Percentiles rank a stretch among this genome's conserved stretches.
Evolutionary conservation across 2,329 filamentous ascomycete species (phyloP).

Genomic region (Hypoxylon sp.): DNA sequence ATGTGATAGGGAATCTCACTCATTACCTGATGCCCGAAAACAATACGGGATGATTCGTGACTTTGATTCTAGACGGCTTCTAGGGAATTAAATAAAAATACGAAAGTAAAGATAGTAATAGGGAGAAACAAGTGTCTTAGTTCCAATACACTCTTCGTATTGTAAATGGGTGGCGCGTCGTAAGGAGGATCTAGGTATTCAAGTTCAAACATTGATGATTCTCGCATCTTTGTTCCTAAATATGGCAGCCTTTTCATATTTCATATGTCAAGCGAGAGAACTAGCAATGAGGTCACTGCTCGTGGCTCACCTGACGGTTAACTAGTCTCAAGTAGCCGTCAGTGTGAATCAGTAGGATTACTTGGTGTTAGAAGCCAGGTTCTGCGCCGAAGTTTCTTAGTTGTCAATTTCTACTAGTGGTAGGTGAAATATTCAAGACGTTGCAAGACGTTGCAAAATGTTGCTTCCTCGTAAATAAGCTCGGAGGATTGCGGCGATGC

Average conservation of each 20-base stretch:
- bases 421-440: conserved; percentile 22
- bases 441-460: background rate
- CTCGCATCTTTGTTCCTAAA: conserved; percentile 24
- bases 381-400: conserved; percentile 15
- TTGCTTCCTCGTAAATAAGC: conserved; percentile 11
- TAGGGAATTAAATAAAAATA: conserved; percentile 27
- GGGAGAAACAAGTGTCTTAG: conserved; percentile 1
- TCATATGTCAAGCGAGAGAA: background rate
- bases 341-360: conserved; percentile 34
- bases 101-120: conserved; percentile 5
- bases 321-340: background rate
- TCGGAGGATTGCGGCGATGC: conserved; percentile 34
- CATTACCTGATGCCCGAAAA: conserved; percentile 13
- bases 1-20: conserved; percentile 22
- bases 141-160: conserved; percentile 20
- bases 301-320: conserved; percentile 9
- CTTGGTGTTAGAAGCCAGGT: conserved; percentile 20
- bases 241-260: conserved; percentile 18
- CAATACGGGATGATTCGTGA: conserved; percentile 12
- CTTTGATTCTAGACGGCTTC: conserved; percentile 20
- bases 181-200: conserved; percentile 38
- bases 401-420: conserved; percentile 20
- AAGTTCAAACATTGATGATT: conserved; percentile 38
- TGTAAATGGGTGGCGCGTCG: conserved; percentile 13
- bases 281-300: conserved; percentile 17